Percentiles rank a stretch among this genome's conserved stretches.
Evolutionary conservation across 495 filamentous ascomycete genomes (phyloP).

Genomic region (Podospora comata): DNA sequence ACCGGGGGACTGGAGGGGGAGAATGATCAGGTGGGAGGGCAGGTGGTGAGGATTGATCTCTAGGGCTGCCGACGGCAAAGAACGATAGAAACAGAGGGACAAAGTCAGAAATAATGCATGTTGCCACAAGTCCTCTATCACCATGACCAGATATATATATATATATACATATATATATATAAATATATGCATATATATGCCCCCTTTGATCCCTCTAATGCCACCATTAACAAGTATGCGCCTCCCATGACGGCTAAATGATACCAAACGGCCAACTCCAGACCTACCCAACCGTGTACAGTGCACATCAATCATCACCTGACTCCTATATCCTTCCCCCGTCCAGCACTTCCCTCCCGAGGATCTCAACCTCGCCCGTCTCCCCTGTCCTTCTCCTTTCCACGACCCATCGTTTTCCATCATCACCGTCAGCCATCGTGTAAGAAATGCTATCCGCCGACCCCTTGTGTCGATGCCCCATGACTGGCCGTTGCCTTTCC

Average conservation of each 20-base stretch:
- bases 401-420: constrained; percentile 53
- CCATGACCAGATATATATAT: too few species aligned
- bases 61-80: not conserved
- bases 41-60: not conserved
- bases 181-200: too few species aligned
- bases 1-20: not conserved
- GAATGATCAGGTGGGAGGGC: not conserved
- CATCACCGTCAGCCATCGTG: constrained; percentile 48
- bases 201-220: not conserved
- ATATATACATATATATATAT: too few species aligned
- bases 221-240: not conserved
- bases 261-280: not conserved
- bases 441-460: constrained; percentile 60
- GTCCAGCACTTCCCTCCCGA: constrained; percentile 36
- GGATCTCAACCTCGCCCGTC: constrained; percentile 49
- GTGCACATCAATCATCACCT: not conserved
- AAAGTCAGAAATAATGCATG: too few species aligned
- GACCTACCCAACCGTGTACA: not conserved
- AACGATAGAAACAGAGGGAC: too few species aligned
- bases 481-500: constrained; percentile 25
- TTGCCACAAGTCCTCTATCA: too few species aligned
- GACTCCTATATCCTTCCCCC: constrained; percentile 30
- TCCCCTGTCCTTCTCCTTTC: constrained; percentile 54
- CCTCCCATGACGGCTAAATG: not conserved
- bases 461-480: constrained; percentile 45